Conservation (phyloP, 441 rosid species). For the Euphorbia corollata region DNA sequence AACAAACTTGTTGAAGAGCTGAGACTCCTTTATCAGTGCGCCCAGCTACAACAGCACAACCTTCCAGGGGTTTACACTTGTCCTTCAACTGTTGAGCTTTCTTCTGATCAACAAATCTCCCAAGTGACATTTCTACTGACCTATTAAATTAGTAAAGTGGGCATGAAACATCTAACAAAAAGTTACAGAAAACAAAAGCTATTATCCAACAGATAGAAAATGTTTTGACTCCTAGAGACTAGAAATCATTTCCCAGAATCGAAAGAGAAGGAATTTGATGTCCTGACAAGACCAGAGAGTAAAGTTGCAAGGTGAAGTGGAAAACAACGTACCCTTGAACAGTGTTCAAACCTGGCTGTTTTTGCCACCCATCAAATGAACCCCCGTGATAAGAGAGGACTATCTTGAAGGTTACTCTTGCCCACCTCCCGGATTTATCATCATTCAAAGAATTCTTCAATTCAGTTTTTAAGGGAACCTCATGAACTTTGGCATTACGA, state of each 20-base stretch:
- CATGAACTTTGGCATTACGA: constrained; percentile 25
- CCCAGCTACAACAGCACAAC: constrained; percentile 76
- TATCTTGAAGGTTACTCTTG: constrained; percentile 68
- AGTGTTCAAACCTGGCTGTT: constrained; percentile 76
- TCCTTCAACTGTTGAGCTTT: constrained; percentile 75
- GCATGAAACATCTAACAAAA: not conserved
- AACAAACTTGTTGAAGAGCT: constrained; percentile 89
- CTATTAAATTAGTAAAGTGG: constrained; percentile 35
- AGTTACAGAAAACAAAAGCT: no score
- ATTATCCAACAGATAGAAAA: not conserved
- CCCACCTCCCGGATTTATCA: constrained; percentile 69
- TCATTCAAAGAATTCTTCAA: constrained; percentile 27
- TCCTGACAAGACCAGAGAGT: not conserved
- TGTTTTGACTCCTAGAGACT: not conserved
- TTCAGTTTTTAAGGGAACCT: constrained; percentile 20
- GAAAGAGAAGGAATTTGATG: not conserved
- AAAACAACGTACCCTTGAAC: constrained; percentile 63
- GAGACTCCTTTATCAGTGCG: constrained; percentile 98
- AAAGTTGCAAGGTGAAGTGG: constrained; percentile 1
- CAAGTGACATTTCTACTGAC: constrained; percentile 71
- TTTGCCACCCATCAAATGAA: constrained; percentile 98
- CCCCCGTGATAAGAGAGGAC: constrained; percentile 67
- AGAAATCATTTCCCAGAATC: not conserved
- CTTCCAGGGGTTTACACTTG: constrained; percentile 72
- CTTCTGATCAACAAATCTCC: constrained; percentile 77